A percentile compares a stretch with the other conserved stretches of the same genome.
These are phyloP conservation scores for Suhomyces taliae DNA, from an alignment of 1,139 yeast species.

Conservation along the genomic window DNA sequence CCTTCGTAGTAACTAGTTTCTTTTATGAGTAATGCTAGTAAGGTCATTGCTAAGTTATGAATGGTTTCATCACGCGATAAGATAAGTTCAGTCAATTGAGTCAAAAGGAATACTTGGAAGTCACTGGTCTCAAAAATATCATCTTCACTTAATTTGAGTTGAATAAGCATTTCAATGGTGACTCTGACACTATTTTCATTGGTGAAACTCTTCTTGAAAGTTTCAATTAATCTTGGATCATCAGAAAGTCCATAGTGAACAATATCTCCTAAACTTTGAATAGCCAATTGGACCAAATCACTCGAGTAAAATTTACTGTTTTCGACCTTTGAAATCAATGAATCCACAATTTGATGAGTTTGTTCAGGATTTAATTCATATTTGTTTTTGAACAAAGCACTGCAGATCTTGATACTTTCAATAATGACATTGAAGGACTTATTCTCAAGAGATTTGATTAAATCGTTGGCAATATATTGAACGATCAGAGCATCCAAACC, in stretches of 20 bases:
- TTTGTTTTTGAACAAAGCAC: constrained; percentile 31
- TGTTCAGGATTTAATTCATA: constrained; percentile 6
- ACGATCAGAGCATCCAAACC: constrained; percentile 13
- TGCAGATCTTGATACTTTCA: constrained; percentile 49
- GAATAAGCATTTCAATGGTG: constrained; percentile 34
- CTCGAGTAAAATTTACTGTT: constrained; percentile 43
- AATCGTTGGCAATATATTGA: constrained; percentile 42
- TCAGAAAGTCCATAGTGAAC: constrained; percentile 7
- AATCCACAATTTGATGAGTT: constrained; percentile 18
- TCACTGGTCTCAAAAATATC: constrained; percentile 26
- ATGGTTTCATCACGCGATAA: constrained; percentile 29
- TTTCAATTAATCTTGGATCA: background rate
- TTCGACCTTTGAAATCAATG: constrained; percentile 32
- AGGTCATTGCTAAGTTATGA: constrained; percentile 25
- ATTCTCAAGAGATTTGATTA: constrained; percentile 39
- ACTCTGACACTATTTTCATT: constrained; percentile 37
- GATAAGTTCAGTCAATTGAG: constrained; percentile 21
- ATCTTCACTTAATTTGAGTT: constrained; percentile 29
- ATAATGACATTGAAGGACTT: constrained; percentile 45
- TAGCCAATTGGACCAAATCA: constrained; percentile 51
- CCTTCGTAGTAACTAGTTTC: constrained; percentile 1
- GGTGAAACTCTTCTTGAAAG: constrained; percentile 22
- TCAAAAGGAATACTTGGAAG: constrained; percentile 21
- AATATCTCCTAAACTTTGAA: constrained; percentile 23
- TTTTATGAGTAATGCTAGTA: constrained; percentile 18